Conservation (phyloP, 208 protist species). For the Trypanosoma vivax region DNA sequence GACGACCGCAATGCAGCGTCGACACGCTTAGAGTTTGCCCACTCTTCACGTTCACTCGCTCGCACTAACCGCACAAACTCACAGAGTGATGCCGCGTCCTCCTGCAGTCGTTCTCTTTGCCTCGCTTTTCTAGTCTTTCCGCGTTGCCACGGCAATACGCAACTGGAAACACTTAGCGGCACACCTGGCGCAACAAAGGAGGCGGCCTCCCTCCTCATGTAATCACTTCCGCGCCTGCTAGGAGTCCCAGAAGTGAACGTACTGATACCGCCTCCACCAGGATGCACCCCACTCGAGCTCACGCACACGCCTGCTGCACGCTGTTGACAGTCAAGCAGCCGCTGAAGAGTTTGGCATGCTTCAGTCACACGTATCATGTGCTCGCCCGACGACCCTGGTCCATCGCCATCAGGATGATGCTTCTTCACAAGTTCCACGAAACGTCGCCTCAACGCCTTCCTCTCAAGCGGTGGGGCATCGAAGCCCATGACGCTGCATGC, state of each 20-base stretch:
- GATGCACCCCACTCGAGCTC: background rate
- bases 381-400: constrained; percentile 29
- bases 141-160: constrained; percentile 71
- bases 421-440: constrained; percentile 67
- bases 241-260: background rate
- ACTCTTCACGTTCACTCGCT: constrained; percentile 23
- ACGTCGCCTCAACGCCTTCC: constrained; percentile 52
- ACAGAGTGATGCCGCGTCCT: constrained; percentile 19
- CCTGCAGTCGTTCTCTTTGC: constrained; percentile 17
- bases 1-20: constrained; percentile 20
- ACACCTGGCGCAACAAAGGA: constrained; percentile 51
- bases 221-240: background rate
- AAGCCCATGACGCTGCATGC: constrained; percentile 65
- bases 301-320: background rate
- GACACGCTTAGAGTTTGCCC: constrained; percentile 23
- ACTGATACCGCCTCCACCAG: background rate
- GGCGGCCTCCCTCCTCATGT: constrained; percentile 32
- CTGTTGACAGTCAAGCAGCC: constrained; percentile 41
- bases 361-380: constrained; percentile 60
- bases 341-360: constrained; percentile 59
- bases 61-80: constrained; percentile 38
- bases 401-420: constrained; percentile 60
- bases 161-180: constrained; percentile 48
- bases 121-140: constrained; percentile 9
- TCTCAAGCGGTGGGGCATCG: constrained; percentile 37